Evolutionary conservation across 1,284 basidiomycete species (phyloP).

Genomic region (Ustilago vetiveriae): DNA sequence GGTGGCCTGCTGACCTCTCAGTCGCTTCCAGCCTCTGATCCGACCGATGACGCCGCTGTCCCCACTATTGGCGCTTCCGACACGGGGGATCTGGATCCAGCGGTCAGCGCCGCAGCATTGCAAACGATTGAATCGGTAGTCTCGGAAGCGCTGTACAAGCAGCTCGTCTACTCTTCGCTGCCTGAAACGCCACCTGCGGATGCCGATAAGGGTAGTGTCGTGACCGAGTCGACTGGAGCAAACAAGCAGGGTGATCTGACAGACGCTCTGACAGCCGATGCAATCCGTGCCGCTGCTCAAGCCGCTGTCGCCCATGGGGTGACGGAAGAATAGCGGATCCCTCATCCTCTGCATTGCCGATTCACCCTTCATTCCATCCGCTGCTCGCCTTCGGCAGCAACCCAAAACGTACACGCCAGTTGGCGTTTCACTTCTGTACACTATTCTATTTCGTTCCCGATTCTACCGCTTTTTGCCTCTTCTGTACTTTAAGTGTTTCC

Average conservation of each 20-base stretch:
- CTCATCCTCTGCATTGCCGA: not conserved
- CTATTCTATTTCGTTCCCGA: too few relatives aligned
- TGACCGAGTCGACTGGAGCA: too few relatives aligned
- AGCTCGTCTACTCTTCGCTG: slow-evolving; percentile 23
- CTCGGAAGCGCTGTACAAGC: slow-evolving; percentile 36
- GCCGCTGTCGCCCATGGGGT: slow-evolving; percentile 38
- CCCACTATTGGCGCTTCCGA: not conserved
- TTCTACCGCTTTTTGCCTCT: too few relatives aligned
- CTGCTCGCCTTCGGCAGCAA: too few relatives aligned
- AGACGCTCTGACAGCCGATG: slow-evolving; percentile 28
- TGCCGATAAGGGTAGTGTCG: not conserved
- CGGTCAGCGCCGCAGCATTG: slow-evolving; percentile 31
- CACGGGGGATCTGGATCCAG: slow-evolving; percentile 12
- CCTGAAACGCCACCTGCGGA: slow-evolving; percentile 8
- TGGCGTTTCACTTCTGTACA: too few relatives aligned
- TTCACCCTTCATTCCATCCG: too few relatives aligned
- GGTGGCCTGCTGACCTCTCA: slow-evolving; percentile 1
- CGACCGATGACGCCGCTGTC: not conserved
- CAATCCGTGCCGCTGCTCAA: slow-evolving; percentile 38
- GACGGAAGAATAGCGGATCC: not conserved
- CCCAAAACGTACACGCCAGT: too few relatives aligned
- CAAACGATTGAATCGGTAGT: slow-evolving; percentile 35
- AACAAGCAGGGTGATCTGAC: slow-evolving; percentile 4
- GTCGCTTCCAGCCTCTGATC: not conserved
- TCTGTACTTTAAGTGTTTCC: too few relatives aligned